phyloP scores from a whole-genome alignment of 306 rosid genomes.

The Malus sieversii region DNA sequence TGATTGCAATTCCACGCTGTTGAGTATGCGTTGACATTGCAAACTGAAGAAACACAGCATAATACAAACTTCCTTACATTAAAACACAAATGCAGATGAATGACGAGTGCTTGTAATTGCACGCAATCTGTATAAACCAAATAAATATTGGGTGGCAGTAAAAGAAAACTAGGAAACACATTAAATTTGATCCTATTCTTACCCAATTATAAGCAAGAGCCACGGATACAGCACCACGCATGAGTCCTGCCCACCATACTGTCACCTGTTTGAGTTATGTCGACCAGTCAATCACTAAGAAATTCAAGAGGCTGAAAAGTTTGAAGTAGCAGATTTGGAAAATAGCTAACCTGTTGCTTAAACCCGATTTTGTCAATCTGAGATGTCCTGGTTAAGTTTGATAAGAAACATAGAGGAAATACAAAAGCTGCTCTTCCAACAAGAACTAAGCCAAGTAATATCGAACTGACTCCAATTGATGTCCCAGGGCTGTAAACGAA shows the following conservation, averaged over 20 bases:
- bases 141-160: background rate
- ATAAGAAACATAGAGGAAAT: constrained; percentile 45
- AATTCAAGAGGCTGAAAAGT: background rate
- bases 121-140: background rate
- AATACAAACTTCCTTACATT: background rate
- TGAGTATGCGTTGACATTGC: constrained; percentile 47
- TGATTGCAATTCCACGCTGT: constrained; percentile 36
- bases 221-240: constrained; percentile 63
- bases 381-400: constrained; percentile 41
- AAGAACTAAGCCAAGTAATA: constrained; percentile 44
- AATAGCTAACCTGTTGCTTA: constrained; percentile 46
- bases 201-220: constrained; percentile 61
- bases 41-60: constrained; percentile 33
- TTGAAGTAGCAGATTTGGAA: background rate
- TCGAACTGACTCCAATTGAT: constrained; percentile 32
- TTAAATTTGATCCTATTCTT: background rate
- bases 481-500: constrained; percentile 40
- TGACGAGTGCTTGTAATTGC: background rate
- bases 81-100: background rate
- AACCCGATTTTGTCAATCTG: constrained; percentile 34
- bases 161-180: background rate
- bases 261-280: constrained; percentile 32
- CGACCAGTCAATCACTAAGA: background rate
- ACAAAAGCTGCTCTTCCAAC: constrained; percentile 66
- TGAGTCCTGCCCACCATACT: constrained; percentile 69